Conservation (phyloP, 192 early-diverging fungal species). For the Coemansia sp. region DNA sequence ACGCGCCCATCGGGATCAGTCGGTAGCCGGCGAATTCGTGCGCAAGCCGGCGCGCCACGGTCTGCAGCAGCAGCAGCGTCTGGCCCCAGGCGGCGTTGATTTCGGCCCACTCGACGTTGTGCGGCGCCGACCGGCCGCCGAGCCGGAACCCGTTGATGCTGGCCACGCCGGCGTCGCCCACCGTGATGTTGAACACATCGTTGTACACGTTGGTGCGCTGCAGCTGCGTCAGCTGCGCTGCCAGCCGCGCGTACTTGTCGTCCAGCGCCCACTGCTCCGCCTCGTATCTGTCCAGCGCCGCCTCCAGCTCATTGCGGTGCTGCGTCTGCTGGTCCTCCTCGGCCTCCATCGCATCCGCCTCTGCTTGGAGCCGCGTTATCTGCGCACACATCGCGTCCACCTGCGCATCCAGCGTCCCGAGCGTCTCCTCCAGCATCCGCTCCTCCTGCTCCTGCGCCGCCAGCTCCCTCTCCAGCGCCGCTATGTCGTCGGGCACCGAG, state of each 20-base stretch:
- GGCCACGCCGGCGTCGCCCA: slow-evolving; percentile 76
- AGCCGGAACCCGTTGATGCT: slow-evolving; percentile 94
- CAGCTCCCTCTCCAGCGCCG: slow-evolving; percentile 59
- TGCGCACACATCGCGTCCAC: slow-evolving; percentile 37
- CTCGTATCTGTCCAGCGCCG: slow-evolving; percentile 63
- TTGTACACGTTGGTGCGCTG: slow-evolving; percentile 95
- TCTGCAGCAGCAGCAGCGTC: slow-evolving; percentile 80
- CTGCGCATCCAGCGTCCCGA: slow-evolving; percentile 52
- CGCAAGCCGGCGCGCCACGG: slow-evolving; percentile 78
- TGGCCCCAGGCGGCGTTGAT: slow-evolving; percentile 98
- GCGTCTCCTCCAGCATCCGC: slow-evolving; percentile 43
- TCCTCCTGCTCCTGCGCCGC: slow-evolving; percentile 52
- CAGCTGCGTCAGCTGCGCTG: slow-evolving; percentile 75
- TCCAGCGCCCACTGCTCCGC: slow-evolving; percentile 80
- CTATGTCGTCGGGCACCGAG: slow-evolving; percentile 51
- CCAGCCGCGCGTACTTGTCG: slow-evolving; percentile 74
- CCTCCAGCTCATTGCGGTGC: slow-evolving; percentile 72
- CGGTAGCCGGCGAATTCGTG: slow-evolving; percentile 83
- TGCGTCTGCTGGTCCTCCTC: slow-evolving; percentile 58
- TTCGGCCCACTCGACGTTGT: slow-evolving; percentile 91
- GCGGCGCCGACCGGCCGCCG: slow-evolving; percentile 69
- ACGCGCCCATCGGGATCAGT: slow-evolving; percentile 88
- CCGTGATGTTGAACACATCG: slow-evolving; percentile 88
- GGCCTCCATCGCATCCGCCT: slow-evolving; percentile 51
- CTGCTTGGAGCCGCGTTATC: slow-evolving; percentile 55